Evolutionary conservation across 768 basidiomycete species (phyloP), one percentile per base, ranked within the genome.

Genomic region (Boletus speciosus): DNA sequence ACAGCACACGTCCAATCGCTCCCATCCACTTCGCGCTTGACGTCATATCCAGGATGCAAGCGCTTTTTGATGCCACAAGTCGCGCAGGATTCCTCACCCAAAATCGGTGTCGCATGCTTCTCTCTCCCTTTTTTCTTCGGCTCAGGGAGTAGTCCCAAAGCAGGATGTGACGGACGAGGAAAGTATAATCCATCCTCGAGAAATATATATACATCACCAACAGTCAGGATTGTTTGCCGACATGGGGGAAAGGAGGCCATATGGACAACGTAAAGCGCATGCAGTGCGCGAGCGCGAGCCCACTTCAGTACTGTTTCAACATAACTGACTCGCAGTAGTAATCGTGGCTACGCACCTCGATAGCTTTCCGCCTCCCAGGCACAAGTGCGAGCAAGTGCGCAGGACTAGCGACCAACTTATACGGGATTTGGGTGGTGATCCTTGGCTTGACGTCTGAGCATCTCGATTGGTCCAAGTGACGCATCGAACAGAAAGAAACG

Each of bases 321-420:
- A 55, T 8, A 23, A 31, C 15, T 27, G 10, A 16, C 15, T 40
- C 12, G 39, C 35, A 19, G 41, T 11, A 32, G 23, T 10, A 50
- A 42, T n/a, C 36, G 25, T n/a, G 31, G 29, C 2, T 38, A 61
- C 75, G 36, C 31, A 78, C 78, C 69, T 80, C 79, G 4, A 81
- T 70, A 1, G 78, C 77, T 59, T 80, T 80, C 40, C 76, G 71
- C 39, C 76, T 74, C 32, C 78, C 78, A 43, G 69, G 68, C 5
- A 74, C 62, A 21, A 80, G 63, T 14, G 61, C 59, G 6, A 67
- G 62, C 6, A 78, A 62, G 4, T 76, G 73, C 9, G 64, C 59
- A 2, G 71, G 70, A 7, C 62, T 67, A 12, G 72, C 49, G 5
- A 70, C 72, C 36, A 78, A 62, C 40, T 66, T 73, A 54, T 80